Base-by-base conservation (phyloP, 192 early-diverging fungal species). In the Podochytrium sp. region DNA sequence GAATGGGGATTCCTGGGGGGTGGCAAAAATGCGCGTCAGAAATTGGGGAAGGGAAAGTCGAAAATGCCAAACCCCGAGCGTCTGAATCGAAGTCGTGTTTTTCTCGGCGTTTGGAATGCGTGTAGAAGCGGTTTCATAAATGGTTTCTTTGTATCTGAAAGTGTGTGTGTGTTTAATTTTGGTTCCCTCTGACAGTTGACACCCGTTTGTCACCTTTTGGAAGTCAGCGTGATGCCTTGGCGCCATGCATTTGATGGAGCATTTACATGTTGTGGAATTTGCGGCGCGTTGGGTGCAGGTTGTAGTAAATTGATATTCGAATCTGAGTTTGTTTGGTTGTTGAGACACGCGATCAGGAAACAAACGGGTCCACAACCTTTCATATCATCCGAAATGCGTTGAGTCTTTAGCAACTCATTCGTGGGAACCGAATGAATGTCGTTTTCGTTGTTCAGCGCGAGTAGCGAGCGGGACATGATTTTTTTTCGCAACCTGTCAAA, bases 1-100 rank as follows among this genome's bases (percentile, higher is more conserved):
- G 55, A 75, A 84, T 0, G 80, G 75, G 43, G 78, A 62, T 43
- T 61, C 72, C 81, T 82, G 75, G 25, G 4, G 74, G n/a, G 32
- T 30, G 27, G 16, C 55, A 29, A 7, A 20, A 10, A 6, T 7
- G 35, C 6, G 7, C 37, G n/a, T 6, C 27, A 32, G 7, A 57
- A 14, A 18, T 20, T 62, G 30, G 32, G 16, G 14, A 10, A 35
- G 20, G 47, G 12, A 29, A 0, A 53, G 10, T 14, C 29, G n/a
- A n/a, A 56, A 6, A 62, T 25, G 7, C 18, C 71, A n/a, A 63
- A 61, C 72, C 34, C 34, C 72, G 7, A 74, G 35, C 6, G 65
- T 33, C 29, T 69, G 55, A 20, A 76, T 23, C 18, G 74, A 76
- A 3, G 74, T 76, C 38, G 74, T 25, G 33, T 65, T 71, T 49